phyloP scores from a whole-genome alignment of 805 yeast species.

The Komagataella populi region DNA sequence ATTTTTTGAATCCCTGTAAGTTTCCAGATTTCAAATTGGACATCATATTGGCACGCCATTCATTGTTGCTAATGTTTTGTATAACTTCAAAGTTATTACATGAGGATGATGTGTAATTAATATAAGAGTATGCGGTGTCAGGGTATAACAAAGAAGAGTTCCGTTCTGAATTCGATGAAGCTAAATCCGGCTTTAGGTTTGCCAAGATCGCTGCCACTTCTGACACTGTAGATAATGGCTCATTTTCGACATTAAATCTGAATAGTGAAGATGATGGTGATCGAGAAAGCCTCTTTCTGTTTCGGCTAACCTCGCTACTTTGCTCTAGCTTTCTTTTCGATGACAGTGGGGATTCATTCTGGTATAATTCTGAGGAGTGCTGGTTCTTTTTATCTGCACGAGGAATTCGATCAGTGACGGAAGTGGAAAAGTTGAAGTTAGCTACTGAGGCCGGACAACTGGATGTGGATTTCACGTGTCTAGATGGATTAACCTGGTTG shows the following conservation, averaged over 20 bases:
- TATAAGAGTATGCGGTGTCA: conserved; percentile 22
- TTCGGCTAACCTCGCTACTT: not conserved
- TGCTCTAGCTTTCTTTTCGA: not conserved
- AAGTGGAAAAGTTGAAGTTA: not conserved
- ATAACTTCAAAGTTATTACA: conserved; percentile 13
- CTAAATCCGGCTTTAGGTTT: not conserved
- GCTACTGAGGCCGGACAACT: not conserved
- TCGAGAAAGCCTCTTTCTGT: not conserved
- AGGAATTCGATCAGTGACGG: not conserved
- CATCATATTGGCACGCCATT: conserved; percentile 29
- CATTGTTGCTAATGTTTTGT: conserved; percentile 23
- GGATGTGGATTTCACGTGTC: not conserved
- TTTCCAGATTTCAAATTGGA: conserved; percentile 26
- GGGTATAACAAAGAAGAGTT: conserved; percentile 16
- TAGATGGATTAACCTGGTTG: not conserved
- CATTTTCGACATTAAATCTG: not conserved
- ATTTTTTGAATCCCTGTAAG: conserved; percentile 22
- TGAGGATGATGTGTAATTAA: conserved; percentile 9
- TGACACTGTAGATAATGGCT: not conserved
- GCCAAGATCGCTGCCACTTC: not conserved
- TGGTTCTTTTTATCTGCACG: not conserved
- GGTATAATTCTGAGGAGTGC: not conserved
- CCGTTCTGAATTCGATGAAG: not conserved
- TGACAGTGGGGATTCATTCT: not conserved
- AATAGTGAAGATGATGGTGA: not conserved